These are phyloP conservation scores for Apiospora aurea DNA, from an alignment of 2,329 filamentous ascomycete genomes.

Conservation along the genomic window DNA sequence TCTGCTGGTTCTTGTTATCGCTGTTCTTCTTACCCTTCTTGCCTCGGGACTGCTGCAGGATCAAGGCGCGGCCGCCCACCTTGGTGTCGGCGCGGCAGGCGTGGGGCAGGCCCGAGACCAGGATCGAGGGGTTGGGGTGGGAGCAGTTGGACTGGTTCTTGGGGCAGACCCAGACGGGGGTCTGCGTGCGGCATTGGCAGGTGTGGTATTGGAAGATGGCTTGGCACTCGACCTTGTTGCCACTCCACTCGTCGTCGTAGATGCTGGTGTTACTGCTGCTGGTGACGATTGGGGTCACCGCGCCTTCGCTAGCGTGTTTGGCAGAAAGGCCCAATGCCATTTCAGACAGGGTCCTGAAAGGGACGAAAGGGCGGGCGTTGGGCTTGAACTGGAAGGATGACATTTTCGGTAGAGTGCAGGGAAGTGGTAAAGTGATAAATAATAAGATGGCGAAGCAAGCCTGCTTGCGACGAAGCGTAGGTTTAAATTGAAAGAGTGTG, in stretches of 20 bases:
- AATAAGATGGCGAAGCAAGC: background rate
- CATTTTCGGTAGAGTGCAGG: background rate
- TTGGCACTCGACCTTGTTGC: background rate
- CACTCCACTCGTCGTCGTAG: background rate
- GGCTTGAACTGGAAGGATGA: background rate
- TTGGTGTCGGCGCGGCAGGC: background rate
- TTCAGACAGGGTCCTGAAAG: background rate
- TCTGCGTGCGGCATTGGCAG: constrained; percentile 20
- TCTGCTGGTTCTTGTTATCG: too few species aligned
- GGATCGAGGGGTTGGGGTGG: background rate
- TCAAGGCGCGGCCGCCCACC: background rate
- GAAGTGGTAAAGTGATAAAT: background rate
- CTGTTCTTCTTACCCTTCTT: too few species aligned
- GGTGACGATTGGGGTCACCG: too few species aligned
- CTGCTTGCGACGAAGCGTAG: background rate
- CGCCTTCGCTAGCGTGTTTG: background rate
- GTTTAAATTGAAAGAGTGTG: background rate
- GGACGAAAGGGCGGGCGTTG: background rate
- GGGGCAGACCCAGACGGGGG: background rate
- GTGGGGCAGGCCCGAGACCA: background rate
- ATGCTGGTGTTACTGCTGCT: background rate
- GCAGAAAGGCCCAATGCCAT: background rate
- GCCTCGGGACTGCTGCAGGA: background rate
- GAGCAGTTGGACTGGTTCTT: background rate
- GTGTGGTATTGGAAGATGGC: constrained; percentile 19